Conservation (phyloP, 148 eudicot genomes). For the Polygonum aviculare region DNA sequence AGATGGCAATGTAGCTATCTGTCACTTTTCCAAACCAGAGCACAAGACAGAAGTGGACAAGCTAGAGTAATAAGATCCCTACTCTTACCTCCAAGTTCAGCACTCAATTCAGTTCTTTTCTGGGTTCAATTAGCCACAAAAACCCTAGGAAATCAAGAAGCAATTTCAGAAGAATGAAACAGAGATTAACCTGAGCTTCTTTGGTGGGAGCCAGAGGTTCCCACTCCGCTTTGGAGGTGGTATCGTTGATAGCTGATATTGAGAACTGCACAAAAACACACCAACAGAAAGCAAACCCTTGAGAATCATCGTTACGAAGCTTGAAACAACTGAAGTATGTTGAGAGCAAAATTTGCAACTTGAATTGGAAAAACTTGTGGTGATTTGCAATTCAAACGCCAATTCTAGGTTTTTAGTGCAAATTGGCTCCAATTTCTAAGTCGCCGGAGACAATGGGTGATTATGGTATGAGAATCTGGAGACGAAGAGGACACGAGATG, state of each 20-base stretch:
- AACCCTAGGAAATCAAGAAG: constrained; percentile 1
- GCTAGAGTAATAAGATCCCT: neutral
- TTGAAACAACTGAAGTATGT: neutral
- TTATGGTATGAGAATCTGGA: neutral
- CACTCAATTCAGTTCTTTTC: constrained; percentile 6
- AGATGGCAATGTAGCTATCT: neutral
- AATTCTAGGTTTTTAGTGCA: neutral
- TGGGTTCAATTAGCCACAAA: neutral
- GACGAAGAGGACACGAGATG: neutral
- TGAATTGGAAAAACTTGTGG: neutral
- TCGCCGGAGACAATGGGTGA: neutral
- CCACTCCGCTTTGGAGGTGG: constrained; percentile 63
- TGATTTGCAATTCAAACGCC: neutral
- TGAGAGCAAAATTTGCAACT: neutral
- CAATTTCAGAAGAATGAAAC: neutral
- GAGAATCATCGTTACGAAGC: neutral
- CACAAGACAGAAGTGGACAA: neutral
- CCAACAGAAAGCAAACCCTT: neutral
- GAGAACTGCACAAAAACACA: constrained; percentile 47
- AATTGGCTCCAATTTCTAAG: neutral
- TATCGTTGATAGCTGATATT: constrained; percentile 85
- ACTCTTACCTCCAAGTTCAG: neutral
- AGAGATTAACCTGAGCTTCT: constrained; percentile 75
- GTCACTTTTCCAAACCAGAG: neutral
- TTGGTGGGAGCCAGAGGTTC: constrained; percentile 94